These are phyloP conservation scores for Solanum hybrid DNA, from an alignment of 305 asterid genomes.

Conservation along the genomic window DNA sequence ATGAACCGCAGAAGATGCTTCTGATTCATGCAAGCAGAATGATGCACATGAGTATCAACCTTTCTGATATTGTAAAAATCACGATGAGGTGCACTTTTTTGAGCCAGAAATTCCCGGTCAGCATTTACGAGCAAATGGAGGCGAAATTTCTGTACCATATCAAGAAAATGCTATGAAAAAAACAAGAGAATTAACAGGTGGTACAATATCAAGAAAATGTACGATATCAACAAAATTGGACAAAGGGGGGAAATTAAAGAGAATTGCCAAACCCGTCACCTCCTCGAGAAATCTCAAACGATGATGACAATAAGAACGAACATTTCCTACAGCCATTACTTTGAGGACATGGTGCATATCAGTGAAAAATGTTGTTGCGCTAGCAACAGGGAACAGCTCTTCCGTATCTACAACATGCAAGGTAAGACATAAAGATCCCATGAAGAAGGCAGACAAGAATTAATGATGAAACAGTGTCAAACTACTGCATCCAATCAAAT, in stretches of 20 bases:
- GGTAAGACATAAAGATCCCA: not conserved
- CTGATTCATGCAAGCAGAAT: conserved; percentile 97
- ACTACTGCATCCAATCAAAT: not conserved
- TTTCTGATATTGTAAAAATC: conserved; percentile 89
- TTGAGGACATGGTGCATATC: conserved; percentile 82
- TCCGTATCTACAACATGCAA: conserved; percentile 42
- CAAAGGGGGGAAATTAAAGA: conserved; percentile 7
- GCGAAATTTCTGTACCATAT: conserved; percentile 61
- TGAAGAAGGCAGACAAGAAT: not conserved
- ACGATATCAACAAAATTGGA: conserved; percentile 2
- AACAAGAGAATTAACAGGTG: not conserved
- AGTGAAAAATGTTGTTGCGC: conserved; percentile 75
- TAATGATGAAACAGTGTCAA: not conserved
- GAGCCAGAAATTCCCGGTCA: conserved; percentile 81
- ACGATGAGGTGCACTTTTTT: conserved; percentile 93
- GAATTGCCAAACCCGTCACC: conserved; percentile 30
- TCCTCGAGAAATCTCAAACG: conserved; percentile 84
- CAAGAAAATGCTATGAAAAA: conserved; percentile 7
- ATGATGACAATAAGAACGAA: conserved; percentile 74
- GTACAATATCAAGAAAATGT: conserved; percentile 15
- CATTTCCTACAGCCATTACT: conserved; percentile 80
- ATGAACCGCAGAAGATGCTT: conserved; percentile 90
- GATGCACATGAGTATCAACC: conserved; percentile 93
- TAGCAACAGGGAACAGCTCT: conserved; percentile 81
- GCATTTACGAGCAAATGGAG: conserved; percentile 82